phyloP scores from a whole-genome alignment of 202 grass and related monocot species.

The Schoenoplectus tabernaemontani region DNA sequence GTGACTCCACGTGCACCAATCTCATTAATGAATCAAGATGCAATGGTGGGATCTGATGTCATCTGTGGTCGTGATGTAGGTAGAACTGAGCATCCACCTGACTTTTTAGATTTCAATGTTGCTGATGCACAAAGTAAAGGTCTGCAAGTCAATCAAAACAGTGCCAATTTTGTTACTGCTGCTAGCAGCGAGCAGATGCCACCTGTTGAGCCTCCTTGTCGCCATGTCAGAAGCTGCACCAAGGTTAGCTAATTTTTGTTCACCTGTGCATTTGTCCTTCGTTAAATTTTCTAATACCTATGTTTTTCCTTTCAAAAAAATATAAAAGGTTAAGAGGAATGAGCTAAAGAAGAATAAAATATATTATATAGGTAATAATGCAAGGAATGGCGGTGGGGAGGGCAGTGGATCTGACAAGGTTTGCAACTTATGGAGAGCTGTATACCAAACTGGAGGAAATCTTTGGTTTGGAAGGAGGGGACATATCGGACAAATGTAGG shows the following conservation, averaged over 20 bases:
- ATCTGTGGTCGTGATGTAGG: background rate
- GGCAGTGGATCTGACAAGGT: conserved; percentile 79
- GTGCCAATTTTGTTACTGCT: conserved; percentile 33
- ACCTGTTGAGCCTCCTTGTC: conserved; percentile 42
- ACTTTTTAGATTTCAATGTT: background rate
- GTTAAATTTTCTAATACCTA: background rate
- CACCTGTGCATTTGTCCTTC: background rate
- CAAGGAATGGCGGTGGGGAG: conserved; percentile 88
- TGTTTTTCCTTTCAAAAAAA: background rate
- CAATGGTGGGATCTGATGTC: background rate
- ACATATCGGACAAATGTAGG: conserved; percentile 46
- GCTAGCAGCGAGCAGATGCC: conserved; percentile 37
- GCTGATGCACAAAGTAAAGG: conserved; percentile 38
- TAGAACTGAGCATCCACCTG: background rate
- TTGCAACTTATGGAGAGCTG: conserved; percentile 53
- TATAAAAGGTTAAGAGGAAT: background rate
- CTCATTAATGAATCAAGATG: background rate
- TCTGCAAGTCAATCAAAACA: conserved; percentile 46
- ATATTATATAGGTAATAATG: conserved; percentile 70
- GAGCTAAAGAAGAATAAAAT: conserved; percentile 13
- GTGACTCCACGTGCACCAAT: background rate
- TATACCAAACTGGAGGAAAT: conserved; percentile 62
- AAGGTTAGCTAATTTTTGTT: conserved; percentile 46
- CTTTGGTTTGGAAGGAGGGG: conserved; percentile 53
- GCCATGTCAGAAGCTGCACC: conserved; percentile 87